Conservation (phyloP, 2,329 filamentous ascomycete genomes). For the Apiospora marii region DNA sequence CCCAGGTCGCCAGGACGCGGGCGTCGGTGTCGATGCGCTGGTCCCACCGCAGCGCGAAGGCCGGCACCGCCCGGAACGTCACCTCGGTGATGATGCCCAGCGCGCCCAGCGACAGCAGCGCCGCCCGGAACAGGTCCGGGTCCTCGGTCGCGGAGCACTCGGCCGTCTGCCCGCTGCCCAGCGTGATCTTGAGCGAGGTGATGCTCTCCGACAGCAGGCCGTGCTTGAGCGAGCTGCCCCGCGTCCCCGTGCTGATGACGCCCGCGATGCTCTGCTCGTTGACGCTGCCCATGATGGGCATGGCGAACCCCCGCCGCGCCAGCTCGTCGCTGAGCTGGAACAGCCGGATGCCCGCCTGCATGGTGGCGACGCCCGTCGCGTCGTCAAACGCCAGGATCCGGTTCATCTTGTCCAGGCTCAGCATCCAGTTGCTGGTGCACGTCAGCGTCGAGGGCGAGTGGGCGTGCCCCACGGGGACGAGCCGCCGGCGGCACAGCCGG, state of each 20-base stretch:
- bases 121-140: conserved; percentile 84
- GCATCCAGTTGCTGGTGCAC: conserved; percentile 91
- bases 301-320: conserved; percentile 77
- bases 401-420: conserved; percentile 88
- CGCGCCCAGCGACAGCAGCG: conserved; percentile 87
- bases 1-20: conserved; percentile 76
- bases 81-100: conserved; percentile 91
- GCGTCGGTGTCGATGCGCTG: conserved; percentile 79
- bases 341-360: conserved; percentile 92
- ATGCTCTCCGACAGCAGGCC: conserved; percentile 86
- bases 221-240: conserved; percentile 85
- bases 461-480: conserved; percentile 85
- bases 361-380: conserved; percentile 71
- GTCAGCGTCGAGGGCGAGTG: conserved; percentile 94
- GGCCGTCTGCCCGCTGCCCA: conserved; percentile 79
- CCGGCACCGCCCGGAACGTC: conserved; percentile 80
- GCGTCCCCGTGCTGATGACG: conserved; percentile 90
- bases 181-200: conserved; percentile 76
- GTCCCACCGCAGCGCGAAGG: conserved; percentile 84
- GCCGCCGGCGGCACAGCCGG: conserved; percentile 78
- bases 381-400: conserved; percentile 74
- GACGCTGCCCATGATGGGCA: conserved; percentile 94
- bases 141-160: conserved; percentile 75
- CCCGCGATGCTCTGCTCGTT: conserved; percentile 93
- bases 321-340: conserved; percentile 76